Percentiles rank a stretch among this genome's conserved stretches.
Conservation (phyloP, 1,139 yeast genomes). For the Hanseniaspora gamundiae region DNA sequence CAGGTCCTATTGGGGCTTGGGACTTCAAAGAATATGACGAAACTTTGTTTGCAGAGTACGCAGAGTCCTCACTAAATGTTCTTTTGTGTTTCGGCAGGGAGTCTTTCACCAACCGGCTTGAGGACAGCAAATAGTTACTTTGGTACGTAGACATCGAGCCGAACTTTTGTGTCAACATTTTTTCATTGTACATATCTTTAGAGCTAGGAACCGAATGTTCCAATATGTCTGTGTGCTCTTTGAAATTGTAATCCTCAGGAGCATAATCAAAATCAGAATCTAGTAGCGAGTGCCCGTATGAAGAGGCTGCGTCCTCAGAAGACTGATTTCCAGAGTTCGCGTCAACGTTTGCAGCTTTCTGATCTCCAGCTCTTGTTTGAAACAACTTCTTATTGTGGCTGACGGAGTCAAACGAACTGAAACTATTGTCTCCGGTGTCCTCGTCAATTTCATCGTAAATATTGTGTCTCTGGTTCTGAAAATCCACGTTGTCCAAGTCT, state of each 20-base stretch:
- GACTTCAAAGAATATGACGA: no score
- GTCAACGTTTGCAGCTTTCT: constrained; percentile 9
- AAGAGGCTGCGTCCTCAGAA: constrained; percentile 24
- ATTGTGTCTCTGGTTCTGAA: neutral
- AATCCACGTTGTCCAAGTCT: constrained; percentile 1
- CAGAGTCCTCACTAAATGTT: constrained; percentile 9
- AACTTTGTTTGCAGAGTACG: neutral
- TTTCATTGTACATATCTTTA: constrained; percentile 5
- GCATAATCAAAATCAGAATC: constrained; percentile 27
- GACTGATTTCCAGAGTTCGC: constrained; percentile 13
- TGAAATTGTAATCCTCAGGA: constrained; percentile 14
- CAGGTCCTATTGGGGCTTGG: no score
- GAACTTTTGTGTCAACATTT: neutral
- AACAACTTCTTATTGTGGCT: neutral
- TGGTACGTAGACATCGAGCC: neutral
- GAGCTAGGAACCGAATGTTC: constrained; percentile 7
- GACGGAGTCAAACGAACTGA: neutral
- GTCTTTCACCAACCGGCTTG: constrained; percentile 9
- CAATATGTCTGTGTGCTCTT: neutral
- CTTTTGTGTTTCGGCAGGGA: constrained; percentile 12
- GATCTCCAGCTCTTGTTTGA: constrained; percentile 3
- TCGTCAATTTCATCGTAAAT: neutral
- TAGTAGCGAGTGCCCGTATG: constrained; percentile 27
- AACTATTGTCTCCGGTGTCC: neutral
- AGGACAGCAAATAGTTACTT: neutral